Evolutionary conservation across 2,329 filamentous ascomycete species (phyloP).

Genomic region (Endoconidiophora laricicola): DNA sequence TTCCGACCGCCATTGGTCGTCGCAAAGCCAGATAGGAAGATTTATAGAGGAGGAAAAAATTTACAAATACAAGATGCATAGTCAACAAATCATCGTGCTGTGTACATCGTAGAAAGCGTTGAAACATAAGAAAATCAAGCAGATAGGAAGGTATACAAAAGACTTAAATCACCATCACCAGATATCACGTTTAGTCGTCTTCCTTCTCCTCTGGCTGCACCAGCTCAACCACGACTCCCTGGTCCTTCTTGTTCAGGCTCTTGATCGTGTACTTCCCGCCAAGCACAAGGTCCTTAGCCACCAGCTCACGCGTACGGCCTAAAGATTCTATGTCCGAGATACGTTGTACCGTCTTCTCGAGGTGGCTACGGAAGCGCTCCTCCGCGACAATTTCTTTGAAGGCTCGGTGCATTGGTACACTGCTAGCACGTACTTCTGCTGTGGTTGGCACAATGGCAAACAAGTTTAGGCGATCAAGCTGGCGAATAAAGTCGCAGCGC

Average conservation of each 20-base stretch:
- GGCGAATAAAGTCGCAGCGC: conserved; percentile 79
- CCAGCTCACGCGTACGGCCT: conserved; percentile 82
- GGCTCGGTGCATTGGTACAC: conserved; percentile 88
- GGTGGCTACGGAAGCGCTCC: conserved; percentile 63
- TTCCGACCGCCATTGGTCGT: background rate
- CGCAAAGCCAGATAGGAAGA: too few relatives aligned
- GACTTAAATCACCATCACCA: background rate
- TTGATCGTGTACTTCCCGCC: conserved; percentile 61
- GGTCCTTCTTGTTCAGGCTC: conserved; percentile 20
- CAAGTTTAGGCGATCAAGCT: conserved; percentile 84
- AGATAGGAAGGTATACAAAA: background rate
- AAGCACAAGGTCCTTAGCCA: conserved; percentile 83
- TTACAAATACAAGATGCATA: too few relatives aligned
- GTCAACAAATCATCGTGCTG: background rate
- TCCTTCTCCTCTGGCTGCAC: conserved; percentile 26
- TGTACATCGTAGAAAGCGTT: background rate
- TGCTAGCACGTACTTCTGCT: conserved; percentile 79
- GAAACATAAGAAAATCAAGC: background rate
- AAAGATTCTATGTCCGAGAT: conserved; percentile 89
- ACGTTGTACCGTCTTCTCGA: conserved; percentile 67
- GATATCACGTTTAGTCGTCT: background rate
- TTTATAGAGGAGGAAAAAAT: background rate
- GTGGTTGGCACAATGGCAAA: conserved; percentile 73
- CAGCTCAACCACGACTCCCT: conserved; percentile 26
- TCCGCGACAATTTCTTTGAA: conserved; percentile 68